phyloP scores from a whole-genome alignment of 257 asterid genomes.

The Solanum bulbocastanum region DNA sequence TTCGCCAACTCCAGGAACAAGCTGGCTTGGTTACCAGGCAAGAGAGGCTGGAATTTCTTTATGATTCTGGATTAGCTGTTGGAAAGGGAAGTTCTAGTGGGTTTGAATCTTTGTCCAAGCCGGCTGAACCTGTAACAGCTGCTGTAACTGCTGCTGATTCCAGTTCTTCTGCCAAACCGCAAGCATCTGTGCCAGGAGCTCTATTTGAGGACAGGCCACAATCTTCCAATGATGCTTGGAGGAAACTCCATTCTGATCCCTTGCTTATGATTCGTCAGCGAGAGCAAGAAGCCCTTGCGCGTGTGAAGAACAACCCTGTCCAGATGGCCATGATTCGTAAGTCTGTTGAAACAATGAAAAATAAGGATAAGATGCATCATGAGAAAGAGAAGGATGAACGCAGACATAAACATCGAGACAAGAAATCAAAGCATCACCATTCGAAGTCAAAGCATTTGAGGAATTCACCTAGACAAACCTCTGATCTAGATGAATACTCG shows the following conservation, averaged over 20 bases:
- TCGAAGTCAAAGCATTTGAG: constrained; percentile 25
- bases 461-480: constrained; percentile 33
- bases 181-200: constrained; percentile 55
- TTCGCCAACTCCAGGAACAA: constrained; percentile 85
- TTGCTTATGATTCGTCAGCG: constrained; percentile 84
- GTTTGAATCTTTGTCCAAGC: constrained; percentile 52
- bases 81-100: constrained; percentile 65
- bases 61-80: constrained; percentile 93
- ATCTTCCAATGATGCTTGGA: constrained; percentile 95
- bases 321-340: constrained; percentile 96
- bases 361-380: constrained; percentile 18
- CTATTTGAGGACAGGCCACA: constrained; percentile 89
- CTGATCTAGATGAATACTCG: constrained; percentile 38
- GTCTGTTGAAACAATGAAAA: constrained; percentile 66
- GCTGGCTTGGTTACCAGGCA: constrained; percentile 93
- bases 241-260: constrained; percentile 95
- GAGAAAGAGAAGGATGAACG: constrained; percentile 33
- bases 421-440: not conserved
- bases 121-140: constrained; percentile 27
- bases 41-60: constrained; percentile 87
- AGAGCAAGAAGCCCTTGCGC: constrained; percentile 95
- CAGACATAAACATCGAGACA: constrained; percentile 13
- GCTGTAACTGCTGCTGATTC: constrained; percentile 14
- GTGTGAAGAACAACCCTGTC: constrained; percentile 82
- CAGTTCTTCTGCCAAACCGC: constrained; percentile 40